Percentiles rank a stretch among this genome's conserved stretches.
Conservation (phyloP, 1,284 basidiomycete genomes). For the Rhodotorula sp. region DNA sequence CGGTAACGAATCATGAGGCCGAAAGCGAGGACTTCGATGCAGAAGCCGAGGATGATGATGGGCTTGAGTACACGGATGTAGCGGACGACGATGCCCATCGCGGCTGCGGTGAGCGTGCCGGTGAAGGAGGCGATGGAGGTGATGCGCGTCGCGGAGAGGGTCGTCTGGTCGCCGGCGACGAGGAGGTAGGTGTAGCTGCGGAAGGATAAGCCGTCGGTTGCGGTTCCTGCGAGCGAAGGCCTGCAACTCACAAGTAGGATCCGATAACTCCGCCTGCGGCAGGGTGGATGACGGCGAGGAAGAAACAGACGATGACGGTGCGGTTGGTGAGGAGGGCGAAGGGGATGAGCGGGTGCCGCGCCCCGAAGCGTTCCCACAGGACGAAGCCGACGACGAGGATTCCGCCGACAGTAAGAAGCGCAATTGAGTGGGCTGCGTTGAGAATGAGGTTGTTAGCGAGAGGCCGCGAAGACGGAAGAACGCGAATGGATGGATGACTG, state of each 20-base stretch:
- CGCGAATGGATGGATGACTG: background rate
- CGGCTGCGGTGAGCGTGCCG: slow-evolving; percentile 43
- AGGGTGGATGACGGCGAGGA: slow-evolving; percentile 48
- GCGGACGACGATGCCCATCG: slow-evolving; percentile 39
- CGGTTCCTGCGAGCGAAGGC: background rate
- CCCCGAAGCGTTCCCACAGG: slow-evolving; percentile 46
- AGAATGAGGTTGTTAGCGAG: background rate
- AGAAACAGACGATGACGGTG: slow-evolving; percentile 46
- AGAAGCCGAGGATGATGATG: slow-evolving; percentile 46
- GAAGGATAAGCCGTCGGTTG: background rate
- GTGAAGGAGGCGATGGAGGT: slow-evolving; percentile 44
- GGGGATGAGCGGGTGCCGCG: slow-evolving; percentile 48
- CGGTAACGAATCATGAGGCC: slow-evolving; percentile 49
- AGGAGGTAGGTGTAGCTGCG: slow-evolving; percentile 28
- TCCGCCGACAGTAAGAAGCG: slow-evolving; percentile 46
- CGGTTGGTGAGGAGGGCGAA: slow-evolving; percentile 47
- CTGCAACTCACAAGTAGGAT: slow-evolving; percentile 45
- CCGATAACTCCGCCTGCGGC: slow-evolving; percentile 46
- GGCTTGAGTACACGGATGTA: slow-evolving; percentile 45
- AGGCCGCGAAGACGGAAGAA: no score
- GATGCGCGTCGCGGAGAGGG: slow-evolving; percentile 44
- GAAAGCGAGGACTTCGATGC: slow-evolving; percentile 42
- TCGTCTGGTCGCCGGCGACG: slow-evolving; percentile 44
- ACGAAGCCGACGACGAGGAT: slow-evolving; percentile 43
- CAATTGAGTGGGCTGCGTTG: slow-evolving; percentile 45